Evolutionary conservation across 1,284 basidiomycete genomes (phyloP).

Genomic region (Entoloma clypeatum): DNA sequence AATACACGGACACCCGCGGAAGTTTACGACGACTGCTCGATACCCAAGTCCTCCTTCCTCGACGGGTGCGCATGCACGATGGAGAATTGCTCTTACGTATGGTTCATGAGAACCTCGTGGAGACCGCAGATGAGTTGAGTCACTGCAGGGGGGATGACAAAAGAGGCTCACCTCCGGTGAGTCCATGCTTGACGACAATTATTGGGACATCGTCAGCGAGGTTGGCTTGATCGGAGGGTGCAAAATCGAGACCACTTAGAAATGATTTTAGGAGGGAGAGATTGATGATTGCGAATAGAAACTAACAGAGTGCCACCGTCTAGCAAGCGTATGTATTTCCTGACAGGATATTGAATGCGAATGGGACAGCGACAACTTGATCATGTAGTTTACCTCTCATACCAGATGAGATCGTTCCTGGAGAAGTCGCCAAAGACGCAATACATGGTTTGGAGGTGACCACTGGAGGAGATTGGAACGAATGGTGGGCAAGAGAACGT

Average conservation of each 20-base stretch:
- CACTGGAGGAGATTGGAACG: constrained; percentile 37
- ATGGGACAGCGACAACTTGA: not conserved
- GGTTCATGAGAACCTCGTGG: constrained; percentile 78
- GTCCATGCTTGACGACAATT: constrained; percentile 80
- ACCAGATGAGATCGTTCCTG: constrained; percentile 65
- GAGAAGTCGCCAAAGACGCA: constrained; percentile 71
- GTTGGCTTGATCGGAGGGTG: constrained; percentile 51
- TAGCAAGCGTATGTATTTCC: constrained; percentile 36
- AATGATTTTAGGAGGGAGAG: constrained; percentile 4
- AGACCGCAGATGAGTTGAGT: not conserved
- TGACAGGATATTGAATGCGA: constrained; percentile 17
- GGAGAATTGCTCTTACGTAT: constrained; percentile 80
- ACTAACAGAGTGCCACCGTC: constrained; percentile 49
- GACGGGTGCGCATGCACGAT: constrained; percentile 64
- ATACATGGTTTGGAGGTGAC: constrained; percentile 72
- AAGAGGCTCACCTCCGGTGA: constrained; percentile 68
- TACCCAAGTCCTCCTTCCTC: constrained; percentile 81
- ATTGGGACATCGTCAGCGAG: constrained; percentile 70
- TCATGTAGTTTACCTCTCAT: constrained; percentile 51
- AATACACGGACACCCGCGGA: constrained; percentile 75
- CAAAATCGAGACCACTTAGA: constrained; percentile 68
- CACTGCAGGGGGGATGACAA: constrained; percentile 7
- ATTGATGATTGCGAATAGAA: constrained; percentile 1
- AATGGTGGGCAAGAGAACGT: not conserved
- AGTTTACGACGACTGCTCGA: constrained; percentile 84